Evolutionary conservation across 2,329 filamentous ascomycete species (phyloP).

Genomic region (Samsoniella hepiali): DNA sequence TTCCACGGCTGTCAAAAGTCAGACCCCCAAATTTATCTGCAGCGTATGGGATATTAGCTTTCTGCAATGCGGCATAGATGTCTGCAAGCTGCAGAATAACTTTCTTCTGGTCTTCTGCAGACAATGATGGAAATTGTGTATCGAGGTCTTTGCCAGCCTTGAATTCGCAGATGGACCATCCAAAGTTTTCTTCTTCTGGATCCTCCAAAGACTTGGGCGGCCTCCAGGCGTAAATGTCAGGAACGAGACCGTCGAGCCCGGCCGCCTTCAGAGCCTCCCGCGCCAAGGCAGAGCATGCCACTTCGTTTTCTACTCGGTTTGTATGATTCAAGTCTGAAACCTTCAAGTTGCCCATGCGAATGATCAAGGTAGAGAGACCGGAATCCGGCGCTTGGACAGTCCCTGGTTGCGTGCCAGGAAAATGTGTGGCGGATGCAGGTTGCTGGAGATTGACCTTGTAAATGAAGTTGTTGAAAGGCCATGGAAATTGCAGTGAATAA

Average conservation of each 20-base stretch:
- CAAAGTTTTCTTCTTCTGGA: slow-evolving; percentile 16
- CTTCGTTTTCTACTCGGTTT: slow-evolving; percentile 29
- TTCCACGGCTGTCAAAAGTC: slow-evolving; percentile 20
- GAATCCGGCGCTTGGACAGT: not conserved
- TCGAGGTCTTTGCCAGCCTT: slow-evolving; percentile 24
- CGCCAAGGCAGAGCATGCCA: slow-evolving; percentile 25
- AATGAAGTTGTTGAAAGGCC: slow-evolving; percentile 23
- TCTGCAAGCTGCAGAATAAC: slow-evolving; percentile 25
- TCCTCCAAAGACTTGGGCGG: not conserved
- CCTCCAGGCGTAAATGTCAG: slow-evolving; percentile 26
- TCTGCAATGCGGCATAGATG: slow-evolving; percentile 23
- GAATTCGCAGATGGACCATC: slow-evolving; percentile 28
- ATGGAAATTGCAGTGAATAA: not conserved
- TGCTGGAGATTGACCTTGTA: slow-evolving; percentile 20
- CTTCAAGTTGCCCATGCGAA: slow-evolving; percentile 21
- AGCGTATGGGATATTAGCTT: slow-evolving; percentile 16
- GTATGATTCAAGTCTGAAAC: slow-evolving; percentile 19
- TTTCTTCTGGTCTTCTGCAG: not conserved
- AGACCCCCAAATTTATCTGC: slow-evolving; percentile 22
- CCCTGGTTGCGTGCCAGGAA: slow-evolving; percentile 10
- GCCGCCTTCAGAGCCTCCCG: slow-evolving; percentile 20
- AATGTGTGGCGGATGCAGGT: not conserved
- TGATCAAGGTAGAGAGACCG: slow-evolving; percentile 15
- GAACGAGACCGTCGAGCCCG: slow-evolving; percentile 18
- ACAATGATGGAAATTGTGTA: slow-evolving; percentile 19